Evolutionary conservation across 179 eudicot species (phyloP).

Genomic region (Vitellaria paradoxa): DNA sequence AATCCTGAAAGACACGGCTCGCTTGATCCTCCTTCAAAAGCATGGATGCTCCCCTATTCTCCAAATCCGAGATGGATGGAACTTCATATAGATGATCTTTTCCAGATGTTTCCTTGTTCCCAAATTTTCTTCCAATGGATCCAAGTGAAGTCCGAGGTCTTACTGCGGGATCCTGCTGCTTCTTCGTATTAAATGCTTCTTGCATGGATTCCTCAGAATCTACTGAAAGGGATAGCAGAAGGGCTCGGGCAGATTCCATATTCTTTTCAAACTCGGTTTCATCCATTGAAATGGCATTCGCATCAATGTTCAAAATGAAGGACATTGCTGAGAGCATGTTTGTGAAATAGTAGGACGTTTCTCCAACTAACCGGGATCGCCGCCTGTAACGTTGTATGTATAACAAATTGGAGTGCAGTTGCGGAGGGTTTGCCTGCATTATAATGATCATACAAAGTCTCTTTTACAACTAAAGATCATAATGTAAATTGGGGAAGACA

Average conservation of each 20-base stretch:
- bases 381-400: conserved; percentile 90
- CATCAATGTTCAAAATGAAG: conserved; percentile 70
- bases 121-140: conserved; percentile 33
- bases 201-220: conserved; percentile 34
- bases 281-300: conserved; percentile 84
- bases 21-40: conserved; percentile 63
- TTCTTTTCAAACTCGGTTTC: conserved; percentile 73
- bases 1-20: conserved; percentile 49
- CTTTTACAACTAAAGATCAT: background rate
- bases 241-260: conserved; percentile 80
- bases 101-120: conserved; percentile 25
- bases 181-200: conserved; percentile 27
- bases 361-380: conserved; percentile 76
- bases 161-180: conserved; percentile 26
- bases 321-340: conserved; percentile 94
- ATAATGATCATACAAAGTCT: conserved; percentile 2
- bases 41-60: conserved; percentile 72
- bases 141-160: conserved; percentile 28
- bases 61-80: conserved; percentile 73
- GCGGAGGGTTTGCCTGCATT: conserved; percentile 94
- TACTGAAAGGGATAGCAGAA: conserved; percentile 62
- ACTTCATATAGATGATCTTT: conserved; percentile 37
- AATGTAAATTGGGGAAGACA: background rate
- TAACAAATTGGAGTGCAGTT: conserved; percentile 82
- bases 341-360: conserved; percentile 92